Conservation (phyloP, 495 filamentous ascomycete species). For the Niebla homalea region DNA sequence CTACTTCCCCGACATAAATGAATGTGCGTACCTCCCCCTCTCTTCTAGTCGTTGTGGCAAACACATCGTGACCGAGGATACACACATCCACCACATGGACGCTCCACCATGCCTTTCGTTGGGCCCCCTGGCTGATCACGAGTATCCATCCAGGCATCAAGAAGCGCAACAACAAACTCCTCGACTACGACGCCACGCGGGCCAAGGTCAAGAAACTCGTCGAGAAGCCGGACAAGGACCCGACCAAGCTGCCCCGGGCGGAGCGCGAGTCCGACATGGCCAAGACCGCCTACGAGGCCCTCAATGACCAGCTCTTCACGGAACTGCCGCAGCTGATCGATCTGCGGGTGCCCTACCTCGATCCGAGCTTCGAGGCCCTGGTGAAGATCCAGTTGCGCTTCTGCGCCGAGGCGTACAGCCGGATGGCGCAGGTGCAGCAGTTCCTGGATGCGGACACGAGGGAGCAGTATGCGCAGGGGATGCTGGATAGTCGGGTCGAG, state of each 20-base stretch:
- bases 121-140: too few species aligned
- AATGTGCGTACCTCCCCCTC: constrained; percentile 46
- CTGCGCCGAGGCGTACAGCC: constrained; percentile 89
- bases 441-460: constrained; percentile 93
- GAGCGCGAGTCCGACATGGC: constrained; percentile 93
- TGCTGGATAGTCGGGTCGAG: constrained; percentile 84
- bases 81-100: too few species aligned
- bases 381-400: constrained; percentile 98
- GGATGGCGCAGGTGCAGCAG: constrained; percentile 98
- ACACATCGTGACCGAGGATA: too few species aligned
- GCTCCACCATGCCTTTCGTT: too few species aligned
- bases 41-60: too few species aligned
- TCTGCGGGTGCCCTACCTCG: constrained; percentile 88
- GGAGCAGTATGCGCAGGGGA: constrained; percentile 89
- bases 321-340: constrained; percentile 98
- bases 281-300: constrained; percentile 80
- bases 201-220: constrained; percentile 92
- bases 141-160: constrained; percentile 57
- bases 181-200: constrained; percentile 93
- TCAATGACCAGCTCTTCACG: constrained; percentile 87
- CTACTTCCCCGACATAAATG: constrained; percentile 98
- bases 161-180: constrained; percentile 92
- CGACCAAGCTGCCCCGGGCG: constrained; percentile 79
- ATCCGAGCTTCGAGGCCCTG: constrained; percentile 90
- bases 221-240: constrained; percentile 98